These are phyloP conservation scores for Phialophora chinensis DNA, from an alignment of 2,329 filamentous ascomycete species.

Conservation along the genomic window DNA sequence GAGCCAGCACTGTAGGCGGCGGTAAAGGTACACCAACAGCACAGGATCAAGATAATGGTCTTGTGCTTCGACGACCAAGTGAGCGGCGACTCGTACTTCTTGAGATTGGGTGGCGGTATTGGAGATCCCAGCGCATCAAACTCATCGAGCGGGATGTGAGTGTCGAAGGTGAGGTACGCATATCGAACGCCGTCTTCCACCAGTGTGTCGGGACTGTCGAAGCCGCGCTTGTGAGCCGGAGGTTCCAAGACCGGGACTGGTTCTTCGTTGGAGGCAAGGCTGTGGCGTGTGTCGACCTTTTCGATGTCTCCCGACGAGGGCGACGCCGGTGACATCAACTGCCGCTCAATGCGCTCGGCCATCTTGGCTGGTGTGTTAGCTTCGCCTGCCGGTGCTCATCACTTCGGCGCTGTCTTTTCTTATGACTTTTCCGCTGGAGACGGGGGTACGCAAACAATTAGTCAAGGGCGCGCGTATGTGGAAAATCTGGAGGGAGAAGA, in stretches of 20 bases:
- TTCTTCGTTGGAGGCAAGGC: conserved; percentile 25
- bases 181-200: conserved; percentile 52
- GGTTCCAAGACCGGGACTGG: conserved; percentile 25
- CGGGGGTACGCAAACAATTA: conserved; percentile 4
- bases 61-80: conserved; percentile 75
- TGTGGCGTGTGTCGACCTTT: conserved; percentile 21
- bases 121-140: conserved; percentile 36
- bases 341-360: conserved; percentile 16
- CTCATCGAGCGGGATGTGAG: conserved; percentile 58
- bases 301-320: conserved; percentile 12
- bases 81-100: conserved; percentile 71
- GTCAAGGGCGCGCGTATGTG: conserved; percentile 1
- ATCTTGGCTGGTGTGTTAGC: conserved; percentile 2
- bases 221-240: conserved; percentile 1
- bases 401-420: conserved; percentile 1
- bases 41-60: conserved; percentile 71
- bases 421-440: conserved; percentile 2
- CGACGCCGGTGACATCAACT: conserved; percentile 20
- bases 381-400: conserved; percentile 6
- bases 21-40: conserved; percentile 75
- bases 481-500: not conserved
- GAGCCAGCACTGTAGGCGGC: conserved; percentile 83
- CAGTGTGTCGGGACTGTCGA: conserved; percentile 12
- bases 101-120: conserved; percentile 66
- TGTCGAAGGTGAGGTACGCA: conserved; percentile 68